phyloP scores from a whole-genome alignment of 345 rosid species.

The Eucalyptus sp. region DNA sequence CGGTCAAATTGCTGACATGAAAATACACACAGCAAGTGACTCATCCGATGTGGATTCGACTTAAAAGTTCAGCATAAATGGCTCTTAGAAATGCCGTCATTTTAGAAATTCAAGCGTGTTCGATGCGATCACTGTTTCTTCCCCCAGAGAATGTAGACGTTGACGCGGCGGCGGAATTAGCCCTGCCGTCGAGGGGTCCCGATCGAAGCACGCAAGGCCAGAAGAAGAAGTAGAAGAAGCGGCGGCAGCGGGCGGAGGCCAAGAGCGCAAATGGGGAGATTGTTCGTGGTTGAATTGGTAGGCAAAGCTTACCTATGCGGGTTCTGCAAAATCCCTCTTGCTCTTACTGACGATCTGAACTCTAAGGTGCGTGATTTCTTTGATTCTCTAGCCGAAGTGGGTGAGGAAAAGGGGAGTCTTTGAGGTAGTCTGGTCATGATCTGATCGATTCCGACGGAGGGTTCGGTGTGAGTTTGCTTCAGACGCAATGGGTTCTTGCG shows the following conservation, averaged over 20 bases:
- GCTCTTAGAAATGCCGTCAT: not conserved
- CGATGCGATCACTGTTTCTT: not conserved
- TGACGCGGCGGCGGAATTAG: not conserved
- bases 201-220: not conserved
- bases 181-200: not conserved
- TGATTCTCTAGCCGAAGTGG: not conserved
- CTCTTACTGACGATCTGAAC: conserved; percentile 21
- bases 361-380: conserved; percentile 6
- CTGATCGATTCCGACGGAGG: not conserved
- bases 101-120: not conserved
- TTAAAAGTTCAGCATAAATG: not conserved
- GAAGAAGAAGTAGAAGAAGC: not conserved
- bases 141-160: not conserved
- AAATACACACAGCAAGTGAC: fast-evolving
- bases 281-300: conserved; percentile 15
- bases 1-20: not conserved
- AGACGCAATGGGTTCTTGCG: not conserved
- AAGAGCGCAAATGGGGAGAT: conserved; percentile 13
- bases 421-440: not conserved
- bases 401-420: not conserved
- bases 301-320: conserved; percentile 17
- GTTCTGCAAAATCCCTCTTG: conserved; percentile 21
- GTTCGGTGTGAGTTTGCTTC: not conserved
- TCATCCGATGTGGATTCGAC: not conserved
- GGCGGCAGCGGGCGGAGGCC: not conserved